Base-by-base conservation (phyloP, 2,329 filamentous ascomycete genomes). In the Paracoccidioides brasiliensis region DNA sequence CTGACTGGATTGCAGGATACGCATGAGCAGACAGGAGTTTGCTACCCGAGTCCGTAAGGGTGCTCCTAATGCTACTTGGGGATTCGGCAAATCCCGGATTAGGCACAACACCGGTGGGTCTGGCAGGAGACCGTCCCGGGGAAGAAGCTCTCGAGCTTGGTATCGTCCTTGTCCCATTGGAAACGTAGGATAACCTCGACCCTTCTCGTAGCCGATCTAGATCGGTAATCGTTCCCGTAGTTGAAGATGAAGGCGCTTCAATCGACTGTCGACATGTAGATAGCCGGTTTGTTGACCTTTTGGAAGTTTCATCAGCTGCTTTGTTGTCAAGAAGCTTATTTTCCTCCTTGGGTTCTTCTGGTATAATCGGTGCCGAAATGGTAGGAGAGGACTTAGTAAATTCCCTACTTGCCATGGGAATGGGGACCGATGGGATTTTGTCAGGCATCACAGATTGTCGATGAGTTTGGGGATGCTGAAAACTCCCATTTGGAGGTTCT, bases 141-240 rank as follows among this genome's bases (percentile, higher is more conserved):
- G 59, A 62, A 5, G 62, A 57, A 64, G 65, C 46, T 64, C 63
- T 8, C 58, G 64, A 52, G 57, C 60, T 50, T 52, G 61, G 14
- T 61, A 63, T 50, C 63, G 64, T 59, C 62, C 64, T 57, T 10
- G 56, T 60, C 14, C 59, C 57, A 5, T 52, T 52, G 32, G 64
- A 64, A 49, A 61, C 57, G 49, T 61, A 62, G 7, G 64, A 63
- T 38, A 63, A 46, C 49, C 63, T 57, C 4, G 59, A 61, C 8
- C 56, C 55, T 32, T 63, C 61, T 15, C 55, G 57, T 12, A 62
- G 45, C 10, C 55, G 56, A 55, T 66, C 62, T 12, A 60, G 46
- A 45, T 64, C 64, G 5, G 57, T 57, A 9, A 42, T 38, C 32
- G 59, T 62, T 22, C 55, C 59, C 15, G 57, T 37, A 5, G 61